Percentiles rank a stretch among this genome's conserved stretches.
phyloP scores from a whole-genome alignment of 169 alveolate species.

The Cyclospora cayetanensis region DNA sequence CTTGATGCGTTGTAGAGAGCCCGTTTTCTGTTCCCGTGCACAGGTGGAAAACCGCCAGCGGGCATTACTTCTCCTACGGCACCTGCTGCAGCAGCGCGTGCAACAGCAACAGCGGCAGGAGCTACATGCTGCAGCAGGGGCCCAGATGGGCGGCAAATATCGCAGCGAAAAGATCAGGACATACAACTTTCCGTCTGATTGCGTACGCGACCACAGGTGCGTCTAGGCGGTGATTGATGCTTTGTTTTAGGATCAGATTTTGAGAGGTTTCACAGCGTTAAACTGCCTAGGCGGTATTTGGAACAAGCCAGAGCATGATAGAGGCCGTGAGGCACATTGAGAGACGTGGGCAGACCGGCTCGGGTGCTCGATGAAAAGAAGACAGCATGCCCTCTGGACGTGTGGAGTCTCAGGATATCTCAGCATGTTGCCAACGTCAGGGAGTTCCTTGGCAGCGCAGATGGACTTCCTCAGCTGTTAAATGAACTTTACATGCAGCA shows the following conservation, averaged over 20 bases:
- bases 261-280: neutral
- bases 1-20: too few species aligned
- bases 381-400: neutral
- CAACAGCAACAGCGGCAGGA: slow-evolving; percentile 23
- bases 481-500: slow-evolving; percentile 16
- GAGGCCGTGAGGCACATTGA: neutral
- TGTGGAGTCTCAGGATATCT: neutral
- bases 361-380: too few species aligned
- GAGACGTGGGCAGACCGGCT: neutral
- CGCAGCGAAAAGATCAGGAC: slow-evolving; percentile 91
- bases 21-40: too few species aligned
- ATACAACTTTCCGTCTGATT: slow-evolving; percentile 88
- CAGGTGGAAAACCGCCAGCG: neutral
- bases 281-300: neutral
- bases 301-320: neutral
- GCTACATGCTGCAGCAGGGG: slow-evolving; percentile 44
- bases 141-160: slow-evolving; percentile 87
- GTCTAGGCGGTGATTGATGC: neutral
- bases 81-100: slow-evolving; percentile 6
- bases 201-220: slow-evolving; percentile 91
- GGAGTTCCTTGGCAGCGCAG: slow-evolving; percentile 8
- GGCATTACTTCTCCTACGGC: neutral
- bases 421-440: neutral
- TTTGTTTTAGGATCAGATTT: neutral
- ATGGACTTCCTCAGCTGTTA: slow-evolving; percentile 5